Percentiles rank a stretch among this genome's conserved stretches.
phyloP scores from a whole-genome alignment of 208 protist genomes.

The Acanthamoeba culbertsoni region DNA sequence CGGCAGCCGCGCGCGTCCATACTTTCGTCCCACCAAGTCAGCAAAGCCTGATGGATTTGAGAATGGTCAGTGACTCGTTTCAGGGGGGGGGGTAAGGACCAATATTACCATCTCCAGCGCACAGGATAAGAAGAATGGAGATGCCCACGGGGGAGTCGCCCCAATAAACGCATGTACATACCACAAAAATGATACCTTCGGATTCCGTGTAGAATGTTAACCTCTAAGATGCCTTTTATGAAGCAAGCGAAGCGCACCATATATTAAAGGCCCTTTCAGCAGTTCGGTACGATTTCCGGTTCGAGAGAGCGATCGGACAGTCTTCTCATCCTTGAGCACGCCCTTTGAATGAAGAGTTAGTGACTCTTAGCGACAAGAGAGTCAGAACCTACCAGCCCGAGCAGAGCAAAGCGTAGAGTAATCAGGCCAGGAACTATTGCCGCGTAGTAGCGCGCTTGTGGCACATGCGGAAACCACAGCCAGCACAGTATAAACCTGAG shows the following conservation, averaged over 20 bases:
- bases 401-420: constrained; percentile 12
- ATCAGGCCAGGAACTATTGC: background rate
- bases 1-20: background rate
- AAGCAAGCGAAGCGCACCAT: background rate
- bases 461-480: background rate
- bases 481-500: constrained; percentile 1
- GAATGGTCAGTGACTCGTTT: background rate
- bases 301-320: background rate
- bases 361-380: background rate
- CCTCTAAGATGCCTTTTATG: background rate
- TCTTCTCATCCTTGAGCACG: constrained; percentile 29
- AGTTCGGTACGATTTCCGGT: background rate
- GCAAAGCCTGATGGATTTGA: background rate
- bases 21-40: background rate
- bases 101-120: background rate
- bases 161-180: constrained; percentile 19
- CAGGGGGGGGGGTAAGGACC: background rate
- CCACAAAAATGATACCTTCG: background rate
- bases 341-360: too few relatives aligned
- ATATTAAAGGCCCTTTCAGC: background rate
- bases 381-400: background rate
- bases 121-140: constrained; percentile 2
- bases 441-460: background rate
- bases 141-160: background rate
- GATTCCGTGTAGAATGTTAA: background rate